phyloP scores from a whole-genome alignment of 176 grass and related monocot species.

The Secale cereale region DNA sequence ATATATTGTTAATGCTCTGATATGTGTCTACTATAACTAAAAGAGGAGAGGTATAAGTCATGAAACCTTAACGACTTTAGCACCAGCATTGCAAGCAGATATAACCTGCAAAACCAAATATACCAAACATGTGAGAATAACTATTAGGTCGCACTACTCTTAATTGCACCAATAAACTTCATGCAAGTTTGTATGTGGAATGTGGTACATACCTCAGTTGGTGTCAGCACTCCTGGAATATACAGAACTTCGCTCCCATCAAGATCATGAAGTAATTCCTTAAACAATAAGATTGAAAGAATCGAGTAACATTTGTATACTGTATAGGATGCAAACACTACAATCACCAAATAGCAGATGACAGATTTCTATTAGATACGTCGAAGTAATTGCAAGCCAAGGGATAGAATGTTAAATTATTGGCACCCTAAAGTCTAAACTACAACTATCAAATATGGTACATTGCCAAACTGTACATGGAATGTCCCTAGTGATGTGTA shows the following conservation, averaged over 20 bases:
- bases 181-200: slow-evolving; percentile 10
- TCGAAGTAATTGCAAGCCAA: neutral
- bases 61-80: slow-evolving; percentile 70
- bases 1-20: slow-evolving; percentile 1
- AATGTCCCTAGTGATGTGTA: neutral
- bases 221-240: slow-evolving; percentile 89
- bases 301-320: neutral
- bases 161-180: neutral
- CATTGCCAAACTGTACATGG: neutral
- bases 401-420: neutral
- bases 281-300: slow-evolving; percentile 26
- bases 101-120: slow-evolving; percentile 55
- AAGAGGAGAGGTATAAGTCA: neutral
- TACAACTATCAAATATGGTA: neutral
- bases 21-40: too few species aligned
- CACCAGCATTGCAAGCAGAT: slow-evolving; percentile 66
- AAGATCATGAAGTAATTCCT: slow-evolving; percentile 79
- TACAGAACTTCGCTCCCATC: slow-evolving; percentile 61
- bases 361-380: neutral
- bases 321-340: neutral
- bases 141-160: neutral
- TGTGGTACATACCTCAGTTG: slow-evolving; percentile 70
- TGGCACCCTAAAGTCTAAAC: neutral
- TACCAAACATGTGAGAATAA: slow-evolving; percentile 23
- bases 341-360: neutral